Conservation (phyloP, 768 basidiomycete species). For the Cystobasidiopsis lactophilus region DNA sequence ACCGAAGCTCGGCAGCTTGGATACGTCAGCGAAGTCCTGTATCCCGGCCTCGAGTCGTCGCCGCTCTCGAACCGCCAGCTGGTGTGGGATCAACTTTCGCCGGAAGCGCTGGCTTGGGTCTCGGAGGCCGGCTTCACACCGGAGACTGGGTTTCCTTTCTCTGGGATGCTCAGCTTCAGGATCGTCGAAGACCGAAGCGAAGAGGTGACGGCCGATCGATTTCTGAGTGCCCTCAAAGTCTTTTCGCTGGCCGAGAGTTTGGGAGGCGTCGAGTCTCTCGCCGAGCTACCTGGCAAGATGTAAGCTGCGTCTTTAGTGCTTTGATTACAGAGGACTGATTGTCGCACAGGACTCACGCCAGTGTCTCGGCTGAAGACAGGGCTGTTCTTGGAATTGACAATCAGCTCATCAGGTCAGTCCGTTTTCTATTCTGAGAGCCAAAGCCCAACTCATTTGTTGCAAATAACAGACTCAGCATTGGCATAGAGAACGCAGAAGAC, state of each 20-base stretch:
- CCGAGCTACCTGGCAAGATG: constrained; percentile 50
- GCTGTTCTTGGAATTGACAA: constrained; percentile 51
- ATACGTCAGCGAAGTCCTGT: constrained; percentile 56
- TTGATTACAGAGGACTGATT: constrained; percentile 35
- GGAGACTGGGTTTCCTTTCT: constrained; percentile 51
- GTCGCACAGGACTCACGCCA: constrained; percentile 24
- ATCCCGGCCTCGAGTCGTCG: constrained; percentile 44
- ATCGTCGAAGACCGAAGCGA: background rate
- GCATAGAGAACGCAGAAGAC: constrained; percentile 72
- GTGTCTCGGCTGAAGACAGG: constrained; percentile 44
- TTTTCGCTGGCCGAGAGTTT: constrained; percentile 71
- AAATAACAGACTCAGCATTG: constrained; percentile 69
- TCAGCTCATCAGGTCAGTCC: constrained; percentile 23
- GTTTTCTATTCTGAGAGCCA: background rate
- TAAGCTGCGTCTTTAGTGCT: constrained; percentile 30
- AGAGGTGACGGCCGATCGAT: constrained; percentile 21
- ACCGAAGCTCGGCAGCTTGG: constrained; percentile 21
- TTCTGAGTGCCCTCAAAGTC: constrained; percentile 41
- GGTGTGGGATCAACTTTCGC: constrained; percentile 19
- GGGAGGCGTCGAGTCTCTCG: constrained; percentile 78
- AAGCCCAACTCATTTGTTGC: constrained; percentile 31
- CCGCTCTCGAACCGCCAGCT: constrained; percentile 23
- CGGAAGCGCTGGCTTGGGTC: constrained; percentile 18
- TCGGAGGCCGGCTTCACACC: constrained; percentile 14
- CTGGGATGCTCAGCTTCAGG: constrained; percentile 1